These are phyloP conservation scores for Hapsidospora chrysogenum DNA, from an alignment of 495 filamentous ascomycete genomes.

Conservation along the genomic window DNA sequence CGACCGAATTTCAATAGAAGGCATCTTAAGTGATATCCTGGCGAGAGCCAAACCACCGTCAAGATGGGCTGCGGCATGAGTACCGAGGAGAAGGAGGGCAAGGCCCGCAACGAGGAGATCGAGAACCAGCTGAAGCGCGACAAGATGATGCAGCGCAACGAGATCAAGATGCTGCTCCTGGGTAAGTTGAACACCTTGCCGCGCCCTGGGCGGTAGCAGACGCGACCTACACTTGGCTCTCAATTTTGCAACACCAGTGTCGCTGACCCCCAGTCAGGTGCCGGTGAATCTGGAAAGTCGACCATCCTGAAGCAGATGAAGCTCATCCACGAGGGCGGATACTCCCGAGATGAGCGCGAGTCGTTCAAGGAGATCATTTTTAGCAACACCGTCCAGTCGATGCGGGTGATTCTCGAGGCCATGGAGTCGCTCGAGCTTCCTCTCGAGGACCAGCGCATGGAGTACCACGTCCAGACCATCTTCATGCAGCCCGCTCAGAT, in stretches of 20 bases:
- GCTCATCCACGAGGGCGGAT: constrained; percentile 68
- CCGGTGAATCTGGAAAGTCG: constrained; percentile 98
- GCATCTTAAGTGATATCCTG: no score
- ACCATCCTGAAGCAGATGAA: constrained; percentile 99
- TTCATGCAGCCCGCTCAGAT: constrained; percentile 95
- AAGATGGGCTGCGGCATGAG: constrained; percentile 99
- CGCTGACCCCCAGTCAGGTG: constrained; percentile 40
- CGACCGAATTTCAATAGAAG: no score
- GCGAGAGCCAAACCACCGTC: constrained; percentile 17
- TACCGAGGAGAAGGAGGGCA: constrained; percentile 99
- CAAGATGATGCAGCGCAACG: constrained; percentile 87
- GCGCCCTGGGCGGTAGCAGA: neutral
- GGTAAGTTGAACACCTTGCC: constrained; percentile 51
- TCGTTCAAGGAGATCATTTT: constrained; percentile 95
- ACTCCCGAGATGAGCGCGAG: constrained; percentile 62
- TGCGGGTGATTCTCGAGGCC: constrained; percentile 89
- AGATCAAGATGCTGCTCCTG: constrained; percentile 98
- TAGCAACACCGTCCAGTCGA: constrained; percentile 93
- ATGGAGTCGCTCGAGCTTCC: constrained; percentile 90
- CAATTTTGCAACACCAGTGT: neutral
- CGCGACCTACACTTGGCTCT: neutral
- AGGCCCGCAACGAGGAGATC: constrained; percentile 97
- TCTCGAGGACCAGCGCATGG: constrained; percentile 70
- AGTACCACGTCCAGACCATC: constrained; percentile 89
- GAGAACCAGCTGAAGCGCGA: constrained; percentile 95